phyloP scores from a whole-genome alignment of 2,329 filamentous ascomycete species.

The Nothopassalora personata region DNA sequence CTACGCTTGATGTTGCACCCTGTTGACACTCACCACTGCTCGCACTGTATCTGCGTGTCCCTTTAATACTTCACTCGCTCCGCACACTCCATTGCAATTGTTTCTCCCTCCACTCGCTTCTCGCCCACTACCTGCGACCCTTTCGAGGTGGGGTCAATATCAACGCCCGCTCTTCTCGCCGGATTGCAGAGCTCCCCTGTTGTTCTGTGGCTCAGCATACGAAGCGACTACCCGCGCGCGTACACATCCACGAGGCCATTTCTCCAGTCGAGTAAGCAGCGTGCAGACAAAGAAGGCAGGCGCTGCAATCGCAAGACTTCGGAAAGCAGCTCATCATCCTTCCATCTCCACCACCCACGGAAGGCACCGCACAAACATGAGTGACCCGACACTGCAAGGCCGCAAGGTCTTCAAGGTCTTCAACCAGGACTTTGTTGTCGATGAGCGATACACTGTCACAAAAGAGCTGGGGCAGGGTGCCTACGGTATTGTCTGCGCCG shows the following conservation, averaged over 20 bases:
- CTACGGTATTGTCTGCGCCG: slow-evolving; percentile 97
- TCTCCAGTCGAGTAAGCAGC: not conserved
- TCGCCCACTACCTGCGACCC: not conserved
- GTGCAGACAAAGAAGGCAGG: not conserved
- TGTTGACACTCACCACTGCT: not conserved
- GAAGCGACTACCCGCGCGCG: not conserved
- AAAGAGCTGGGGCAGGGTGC: slow-evolving; percentile 98
- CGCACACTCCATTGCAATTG: not conserved
- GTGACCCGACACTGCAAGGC: slow-evolving; percentile 52
- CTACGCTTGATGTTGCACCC: not conserved
- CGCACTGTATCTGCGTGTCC: not conserved
- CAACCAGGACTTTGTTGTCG: slow-evolving; percentile 98
- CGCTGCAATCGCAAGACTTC: not conserved
- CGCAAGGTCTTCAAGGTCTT: slow-evolving; percentile 99
- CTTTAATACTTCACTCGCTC: not conserved
- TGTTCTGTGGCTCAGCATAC: not conserved
- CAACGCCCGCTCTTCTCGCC: not conserved
- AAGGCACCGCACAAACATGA: slow-evolving; percentile 41
- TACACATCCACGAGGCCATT: not conserved
- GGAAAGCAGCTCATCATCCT: not conserved
- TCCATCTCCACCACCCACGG: not conserved
- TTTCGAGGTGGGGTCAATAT: not conserved
- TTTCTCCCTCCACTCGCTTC: not conserved
- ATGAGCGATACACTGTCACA: slow-evolving; percentile 95
- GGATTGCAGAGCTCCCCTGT: slow-evolving; percentile 1